Conservation (phyloP, 225 moss, liverwort and hornwort species). For the Rhytidiadelphus loreus region DNA sequence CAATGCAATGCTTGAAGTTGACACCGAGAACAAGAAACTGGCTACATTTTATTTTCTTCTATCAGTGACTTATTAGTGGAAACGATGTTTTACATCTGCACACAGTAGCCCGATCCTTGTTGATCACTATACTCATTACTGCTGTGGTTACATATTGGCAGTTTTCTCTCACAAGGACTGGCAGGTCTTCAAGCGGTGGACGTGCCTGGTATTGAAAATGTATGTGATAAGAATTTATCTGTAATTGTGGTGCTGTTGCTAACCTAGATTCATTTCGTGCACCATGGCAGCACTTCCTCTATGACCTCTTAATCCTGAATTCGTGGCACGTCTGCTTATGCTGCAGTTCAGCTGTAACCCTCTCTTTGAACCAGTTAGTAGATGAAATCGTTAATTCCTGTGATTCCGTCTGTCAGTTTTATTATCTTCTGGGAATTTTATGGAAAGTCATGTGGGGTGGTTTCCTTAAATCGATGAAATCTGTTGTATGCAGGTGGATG, state of each 20-base stretch:
- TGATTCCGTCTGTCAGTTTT: background rate
- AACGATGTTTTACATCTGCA: background rate
- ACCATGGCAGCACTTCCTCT: background rate
- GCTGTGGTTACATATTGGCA: conserved; percentile 9
- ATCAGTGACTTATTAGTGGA: background rate
- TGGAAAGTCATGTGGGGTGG: background rate
- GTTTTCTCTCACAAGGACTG: conserved; percentile 86
- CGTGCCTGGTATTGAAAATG: conserved; percentile 87
- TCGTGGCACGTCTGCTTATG: background rate
- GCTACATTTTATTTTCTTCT: background rate
- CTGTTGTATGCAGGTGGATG: conserved; percentile 60
- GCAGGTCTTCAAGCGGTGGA: conserved; percentile 81
- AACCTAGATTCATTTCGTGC: background rate
- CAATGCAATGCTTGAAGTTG: background rate
- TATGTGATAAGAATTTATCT: conserved; percentile 9
- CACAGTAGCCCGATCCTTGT: background rate
- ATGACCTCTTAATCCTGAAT: background rate
- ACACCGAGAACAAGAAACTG: background rate
- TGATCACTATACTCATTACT: background rate
- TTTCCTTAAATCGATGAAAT: background rate
- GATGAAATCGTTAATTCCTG: background rate
- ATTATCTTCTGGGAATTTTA: background rate
- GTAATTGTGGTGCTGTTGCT: background rate
- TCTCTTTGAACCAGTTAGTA: background rate
- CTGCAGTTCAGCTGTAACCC: background rate